Evolutionary conservation across 805 yeast species (phyloP).

Genomic region (Ogataea siamensis): DNA sequence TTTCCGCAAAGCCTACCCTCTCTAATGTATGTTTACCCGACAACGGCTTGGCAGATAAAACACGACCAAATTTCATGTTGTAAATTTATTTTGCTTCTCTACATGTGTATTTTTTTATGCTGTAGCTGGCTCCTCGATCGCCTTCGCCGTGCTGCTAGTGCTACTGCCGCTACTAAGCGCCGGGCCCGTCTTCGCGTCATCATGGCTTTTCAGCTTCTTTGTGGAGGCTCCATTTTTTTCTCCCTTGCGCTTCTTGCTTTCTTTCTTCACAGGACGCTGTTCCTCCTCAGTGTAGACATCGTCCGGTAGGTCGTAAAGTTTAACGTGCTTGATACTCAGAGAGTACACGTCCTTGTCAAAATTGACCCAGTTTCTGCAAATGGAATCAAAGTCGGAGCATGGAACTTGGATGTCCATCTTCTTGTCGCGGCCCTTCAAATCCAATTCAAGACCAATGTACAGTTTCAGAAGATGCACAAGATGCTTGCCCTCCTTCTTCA

Average conservation of each 20-base stretch:
- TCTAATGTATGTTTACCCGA: not conserved
- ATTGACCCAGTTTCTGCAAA: slow-evolving; percentile 71
- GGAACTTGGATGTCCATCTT: slow-evolving; percentile 84
- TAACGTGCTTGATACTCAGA: slow-evolving; percentile 69
- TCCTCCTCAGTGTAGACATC: slow-evolving; percentile 85
- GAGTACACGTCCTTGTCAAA: slow-evolving; percentile 61
- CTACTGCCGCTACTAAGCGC: slow-evolving; percentile 12
- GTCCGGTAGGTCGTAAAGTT: slow-evolving; percentile 76
- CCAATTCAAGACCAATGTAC: slow-evolving; percentile 73
- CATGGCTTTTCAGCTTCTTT: slow-evolving; percentile 31
- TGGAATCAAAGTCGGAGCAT: slow-evolving; percentile 80
- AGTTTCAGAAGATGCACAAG: slow-evolving; percentile 65
- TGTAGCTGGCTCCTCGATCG: slow-evolving; percentile 10
- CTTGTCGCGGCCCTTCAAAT: slow-evolving; percentile 50
- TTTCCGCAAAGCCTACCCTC: slow-evolving; percentile 5
- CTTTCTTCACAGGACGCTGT: slow-evolving; percentile 61
- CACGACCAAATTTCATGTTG: slow-evolving; percentile 6
- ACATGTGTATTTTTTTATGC: slow-evolving; percentile 3
- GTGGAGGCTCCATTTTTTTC: slow-evolving; percentile 34
- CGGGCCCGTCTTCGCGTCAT: slow-evolving; percentile 8
- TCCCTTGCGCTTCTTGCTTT: slow-evolving; percentile 50
- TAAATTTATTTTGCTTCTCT: not conserved
- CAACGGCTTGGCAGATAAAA: not conserved
- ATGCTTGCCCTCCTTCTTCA: slow-evolving; percentile 26
- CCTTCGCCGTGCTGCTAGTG: slow-evolving; percentile 5